A percentile compares a stretch with the other conserved stretches of the same genome.
phyloP scores from a whole-genome alignment of 768 basidiomycete species.

The Suillus spraguei region DNA sequence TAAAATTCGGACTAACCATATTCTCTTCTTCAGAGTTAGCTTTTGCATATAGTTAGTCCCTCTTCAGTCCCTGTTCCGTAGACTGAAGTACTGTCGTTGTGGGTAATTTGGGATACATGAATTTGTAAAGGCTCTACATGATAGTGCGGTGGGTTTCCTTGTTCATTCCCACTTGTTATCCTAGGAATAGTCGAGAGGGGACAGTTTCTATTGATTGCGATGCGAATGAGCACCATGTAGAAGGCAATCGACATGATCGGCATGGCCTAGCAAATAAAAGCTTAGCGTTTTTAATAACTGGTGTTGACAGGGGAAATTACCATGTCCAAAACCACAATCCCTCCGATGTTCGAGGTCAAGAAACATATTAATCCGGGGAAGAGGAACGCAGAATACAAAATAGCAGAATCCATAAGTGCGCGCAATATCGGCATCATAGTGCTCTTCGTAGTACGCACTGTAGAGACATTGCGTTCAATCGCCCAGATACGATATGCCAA shows the following conservation, averaged over 20 bases:
- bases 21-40: neutral
- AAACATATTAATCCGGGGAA: neutral
- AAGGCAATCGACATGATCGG: constrained; percentile 1
- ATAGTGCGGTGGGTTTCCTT: neutral
- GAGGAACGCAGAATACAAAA: neutral
- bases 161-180: neutral
- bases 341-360: neutral
- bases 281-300: neutral
- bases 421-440: neutral
- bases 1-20: neutral
- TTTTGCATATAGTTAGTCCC: neutral
- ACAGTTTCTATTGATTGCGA: neutral
- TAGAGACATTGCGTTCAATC: neutral
- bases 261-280: neutral
- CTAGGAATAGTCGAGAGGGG: neutral
- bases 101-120: neutral
- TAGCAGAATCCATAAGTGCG: neutral
- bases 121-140: neutral
- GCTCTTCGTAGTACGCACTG: neutral
- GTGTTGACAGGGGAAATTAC: neutral
- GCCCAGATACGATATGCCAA: neutral
- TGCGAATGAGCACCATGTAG: neutral
- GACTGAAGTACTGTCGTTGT: neutral
- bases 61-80: neutral
- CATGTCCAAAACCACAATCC: neutral